A percentile compares a stretch with the other conserved stretches of the same genome.
Evolutionary conservation across 768 basidiomycete species (phyloP).

Genomic region (Tylopilus sp.): DNA sequence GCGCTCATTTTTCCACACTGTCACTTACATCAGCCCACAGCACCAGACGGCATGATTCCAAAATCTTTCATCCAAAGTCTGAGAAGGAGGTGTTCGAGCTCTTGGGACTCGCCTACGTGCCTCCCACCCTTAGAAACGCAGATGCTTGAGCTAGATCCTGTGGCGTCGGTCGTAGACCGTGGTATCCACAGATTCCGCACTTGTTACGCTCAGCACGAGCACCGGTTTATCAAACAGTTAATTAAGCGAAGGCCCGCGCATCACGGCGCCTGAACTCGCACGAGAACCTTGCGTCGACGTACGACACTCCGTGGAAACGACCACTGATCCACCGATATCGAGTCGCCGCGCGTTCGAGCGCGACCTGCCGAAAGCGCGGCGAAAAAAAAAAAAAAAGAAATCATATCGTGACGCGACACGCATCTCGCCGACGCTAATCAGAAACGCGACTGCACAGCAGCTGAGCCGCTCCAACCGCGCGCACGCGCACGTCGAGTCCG

Average conservation of each 20-base stretch:
- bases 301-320: background rate
- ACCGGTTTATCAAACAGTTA: background rate
- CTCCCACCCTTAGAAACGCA: slow-evolving; percentile 71
- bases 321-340: background rate
- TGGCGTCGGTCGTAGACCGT: slow-evolving; percentile 6
- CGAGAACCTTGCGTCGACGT: background rate
- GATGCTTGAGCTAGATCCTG: slow-evolving; percentile 40
- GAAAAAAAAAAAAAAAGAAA: background rate
- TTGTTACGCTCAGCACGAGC: background rate
- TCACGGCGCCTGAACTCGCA: background rate
- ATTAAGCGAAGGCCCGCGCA: background rate
- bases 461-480: background rate
- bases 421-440: background rate
- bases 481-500: background rate
- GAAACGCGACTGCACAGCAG: background rate
- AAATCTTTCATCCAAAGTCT: slow-evolving; percentile 53
- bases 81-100: slow-evolving; percentile 74
- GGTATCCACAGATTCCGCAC: background rate
- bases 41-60: slow-evolving; percentile 63
- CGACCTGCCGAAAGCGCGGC: background rate
- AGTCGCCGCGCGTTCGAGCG: background rate
- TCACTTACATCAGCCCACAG: background rate
- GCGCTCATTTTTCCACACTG: background rate
- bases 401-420: background rate
- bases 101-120: slow-evolving; percentile 66